Evolutionary conservation across 192 early-diverging fungal species (phyloP).

Genomic region (Tieghemiomyces parasiticus): DNA sequence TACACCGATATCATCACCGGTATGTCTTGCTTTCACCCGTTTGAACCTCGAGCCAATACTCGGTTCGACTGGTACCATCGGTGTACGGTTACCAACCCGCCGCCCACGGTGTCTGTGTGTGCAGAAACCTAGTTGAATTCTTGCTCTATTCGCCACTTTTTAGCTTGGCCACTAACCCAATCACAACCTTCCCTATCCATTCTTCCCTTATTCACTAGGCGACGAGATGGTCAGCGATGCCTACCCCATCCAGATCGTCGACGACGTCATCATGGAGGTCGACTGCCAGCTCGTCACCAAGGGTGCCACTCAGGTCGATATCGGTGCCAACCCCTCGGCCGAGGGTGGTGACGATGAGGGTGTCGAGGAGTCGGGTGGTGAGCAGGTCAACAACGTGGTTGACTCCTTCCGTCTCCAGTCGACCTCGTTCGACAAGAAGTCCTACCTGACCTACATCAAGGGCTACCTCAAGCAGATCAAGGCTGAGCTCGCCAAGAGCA

Average conservation of each 20-base stretch:
- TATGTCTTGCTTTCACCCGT: slow-evolving; percentile 20
- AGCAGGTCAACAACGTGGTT: slow-evolving; percentile 72
- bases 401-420: slow-evolving; percentile 56
- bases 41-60: not conserved
- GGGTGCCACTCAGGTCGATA: slow-evolving; percentile 60
- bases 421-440: slow-evolving; percentile 84
- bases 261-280: slow-evolving; percentile 53
- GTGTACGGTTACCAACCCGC: not conserved
- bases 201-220: no score
- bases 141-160: not conserved
- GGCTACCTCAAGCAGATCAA: slow-evolving; percentile 80
- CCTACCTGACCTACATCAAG: slow-evolving; percentile 82
- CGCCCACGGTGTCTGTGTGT: not conserved
- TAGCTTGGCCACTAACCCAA: no score
- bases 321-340: slow-evolving; percentile 86
- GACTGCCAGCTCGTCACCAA: slow-evolving; percentile 63
- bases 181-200: no score
- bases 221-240: slow-evolving; percentile 91
- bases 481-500: slow-evolving; percentile 36
- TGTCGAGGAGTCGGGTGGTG: slow-evolving; percentile 41
- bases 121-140: not conserved
- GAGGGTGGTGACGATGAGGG: slow-evolving; percentile 52
- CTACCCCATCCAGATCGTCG: slow-evolving; percentile 47
- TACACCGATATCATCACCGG: slow-evolving; percentile 47
- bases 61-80: not conserved